phyloP scores from a whole-genome alignment of 1,284 basidiomycete species.

The Cryptococcus neoformans region DNA sequence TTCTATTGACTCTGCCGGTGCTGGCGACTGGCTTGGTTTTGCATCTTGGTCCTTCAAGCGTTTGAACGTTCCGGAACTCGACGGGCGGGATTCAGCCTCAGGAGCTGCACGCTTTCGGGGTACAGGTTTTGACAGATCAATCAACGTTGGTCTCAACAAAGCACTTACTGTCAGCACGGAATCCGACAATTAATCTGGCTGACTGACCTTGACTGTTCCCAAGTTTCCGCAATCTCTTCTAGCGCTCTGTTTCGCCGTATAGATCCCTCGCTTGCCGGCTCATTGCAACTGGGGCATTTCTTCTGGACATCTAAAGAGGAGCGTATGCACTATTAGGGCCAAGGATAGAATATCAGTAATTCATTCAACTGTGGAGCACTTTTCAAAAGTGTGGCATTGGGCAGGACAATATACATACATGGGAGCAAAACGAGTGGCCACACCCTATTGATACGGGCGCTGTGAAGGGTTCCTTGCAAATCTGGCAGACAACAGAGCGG shows the following conservation, averaged over 20 bases:
- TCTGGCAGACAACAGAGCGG: slow-evolving; percentile 35
- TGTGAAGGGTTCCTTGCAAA: slow-evolving; percentile 42
- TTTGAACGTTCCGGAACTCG: slow-evolving; percentile 4
- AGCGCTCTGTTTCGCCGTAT: slow-evolving; percentile 43
- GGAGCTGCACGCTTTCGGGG: slow-evolving; percentile 16
- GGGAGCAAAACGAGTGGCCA: slow-evolving; percentile 49
- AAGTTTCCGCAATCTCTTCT: slow-evolving; percentile 45
- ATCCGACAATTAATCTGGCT: not conserved
- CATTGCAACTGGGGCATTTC: slow-evolving; percentile 41
- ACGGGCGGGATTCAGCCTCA: slow-evolving; percentile 16
- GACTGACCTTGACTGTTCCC: slow-evolving; percentile 41
- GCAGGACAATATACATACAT: slow-evolving; percentile 23
- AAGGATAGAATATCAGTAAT: not conserved
- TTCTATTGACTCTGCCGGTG: slow-evolving; percentile 1
- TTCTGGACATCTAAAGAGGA: slow-evolving; percentile 33
- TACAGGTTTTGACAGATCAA: slow-evolving; percentile 17
- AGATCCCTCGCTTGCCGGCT: slow-evolving; percentile 31
- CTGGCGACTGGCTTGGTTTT: not conserved
- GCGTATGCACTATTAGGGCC: slow-evolving; percentile 34
- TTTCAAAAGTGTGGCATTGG: too few relatives aligned
- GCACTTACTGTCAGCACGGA: not conserved
- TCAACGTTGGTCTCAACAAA: slow-evolving; percentile 14
- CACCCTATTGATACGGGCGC: slow-evolving; percentile 44
- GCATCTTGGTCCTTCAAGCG: not conserved
- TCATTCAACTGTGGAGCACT: not conserved